These are phyloP conservation scores for Leishmania braziliensis DNA, from an alignment of 208 protist species.

Conservation along the genomic window DNA sequence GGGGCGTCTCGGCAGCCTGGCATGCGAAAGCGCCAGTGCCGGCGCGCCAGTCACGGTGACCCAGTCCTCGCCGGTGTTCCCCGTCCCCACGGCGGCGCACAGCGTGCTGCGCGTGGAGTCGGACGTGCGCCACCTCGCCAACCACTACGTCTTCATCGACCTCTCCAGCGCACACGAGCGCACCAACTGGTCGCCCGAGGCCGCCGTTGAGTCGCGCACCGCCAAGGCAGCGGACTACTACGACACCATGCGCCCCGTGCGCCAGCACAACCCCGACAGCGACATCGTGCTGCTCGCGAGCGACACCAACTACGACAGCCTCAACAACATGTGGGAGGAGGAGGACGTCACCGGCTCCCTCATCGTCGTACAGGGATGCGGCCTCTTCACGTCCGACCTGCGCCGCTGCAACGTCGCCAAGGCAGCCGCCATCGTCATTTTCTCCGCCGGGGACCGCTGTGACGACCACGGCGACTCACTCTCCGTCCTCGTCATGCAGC, in stretches of 20 bases:
- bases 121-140: constrained; percentile 28
- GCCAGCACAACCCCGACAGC: constrained; percentile 37
- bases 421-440: constrained; percentile 41
- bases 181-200: constrained; percentile 35
- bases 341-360: constrained; percentile 30
- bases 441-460: constrained; percentile 40
- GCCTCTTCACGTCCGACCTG: constrained; percentile 40
- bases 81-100: constrained; percentile 7
- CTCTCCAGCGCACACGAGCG: constrained; percentile 41
- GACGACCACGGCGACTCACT: constrained; percentile 44
- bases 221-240: constrained; percentile 48
- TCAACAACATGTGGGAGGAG: constrained; percentile 44
- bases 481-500: constrained; percentile 34
- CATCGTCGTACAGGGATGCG: constrained; percentile 41
- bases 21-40: background rate
- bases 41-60: background rate
- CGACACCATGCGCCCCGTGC: constrained; percentile 39
- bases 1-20: background rate
- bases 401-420: constrained; percentile 35
- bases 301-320: constrained; percentile 37
- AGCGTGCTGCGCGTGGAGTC: constrained; percentile 15
- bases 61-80: background rate
- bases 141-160: constrained; percentile 48
- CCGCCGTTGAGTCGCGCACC: constrained; percentile 25
- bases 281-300: constrained; percentile 40